Conservation (phyloP, 176 grass and related monocot genomes). For the Triticum monococcum region DNA sequence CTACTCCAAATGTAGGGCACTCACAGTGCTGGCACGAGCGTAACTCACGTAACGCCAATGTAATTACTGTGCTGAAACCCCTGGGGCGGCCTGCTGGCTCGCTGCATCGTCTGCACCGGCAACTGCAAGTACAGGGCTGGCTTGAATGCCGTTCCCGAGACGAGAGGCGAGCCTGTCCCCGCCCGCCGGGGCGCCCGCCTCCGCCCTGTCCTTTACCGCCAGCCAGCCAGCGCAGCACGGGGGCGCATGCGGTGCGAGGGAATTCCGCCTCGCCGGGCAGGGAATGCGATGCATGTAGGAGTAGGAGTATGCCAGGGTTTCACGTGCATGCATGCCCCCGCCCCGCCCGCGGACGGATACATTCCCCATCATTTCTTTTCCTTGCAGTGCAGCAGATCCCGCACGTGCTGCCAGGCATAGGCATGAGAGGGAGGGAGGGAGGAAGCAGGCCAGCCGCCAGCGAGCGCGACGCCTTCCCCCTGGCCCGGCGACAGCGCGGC, state of each 20-base stretch:
- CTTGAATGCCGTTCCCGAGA: slow-evolving; percentile 16
- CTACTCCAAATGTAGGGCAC: too few relatives aligned
- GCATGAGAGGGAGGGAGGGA: not conserved
- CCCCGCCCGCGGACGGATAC: slow-evolving; percentile 5
- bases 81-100: not conserved
- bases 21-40: not conserved
- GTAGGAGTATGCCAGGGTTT: not conserved
- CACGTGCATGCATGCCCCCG: slow-evolving; percentile 1
- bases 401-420: slow-evolving; percentile 24
- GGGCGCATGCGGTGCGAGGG: not conserved
- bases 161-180: not conserved
- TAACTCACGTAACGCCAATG: not conserved
- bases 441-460: too few relatives aligned
- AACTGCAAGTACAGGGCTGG: slow-evolving; percentile 26
- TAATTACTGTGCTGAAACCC: too few relatives aligned
- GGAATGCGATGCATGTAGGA: not conserved
- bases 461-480: too few relatives aligned
- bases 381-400: not conserved
- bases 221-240: too few relatives aligned
- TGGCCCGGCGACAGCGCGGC: slow-evolving; percentile 1
- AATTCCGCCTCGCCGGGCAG: not conserved
- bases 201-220: too few relatives aligned
- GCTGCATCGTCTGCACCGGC: not conserved
- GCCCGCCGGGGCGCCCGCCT: too few relatives aligned
- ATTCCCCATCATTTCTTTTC: not conserved